Evolutionary conservation across 345 rosid genomes (phyloP), one percentile per base, ranked within the genome.

Genomic region (Eutrema heterophyllum): DNA sequence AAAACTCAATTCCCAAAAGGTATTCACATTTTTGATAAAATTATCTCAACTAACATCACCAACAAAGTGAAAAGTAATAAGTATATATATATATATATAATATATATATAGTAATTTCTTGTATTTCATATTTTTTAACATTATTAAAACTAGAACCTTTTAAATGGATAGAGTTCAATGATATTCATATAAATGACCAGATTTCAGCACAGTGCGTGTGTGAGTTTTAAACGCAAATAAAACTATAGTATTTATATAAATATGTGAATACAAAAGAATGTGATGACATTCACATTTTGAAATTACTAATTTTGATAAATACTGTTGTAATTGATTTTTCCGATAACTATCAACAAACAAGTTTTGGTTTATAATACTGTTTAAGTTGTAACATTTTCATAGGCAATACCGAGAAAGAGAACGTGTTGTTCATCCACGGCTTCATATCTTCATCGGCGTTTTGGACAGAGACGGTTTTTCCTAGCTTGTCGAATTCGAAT

Each of bases 401-500:
- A 71, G 75, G 41, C 7, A 38, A 49, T 38, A 38, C 32, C 13
- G 88, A 78, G 36, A 71, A 76, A 51, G 98, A 89, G 57, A 88
- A 87, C 32, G 97, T 94, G 6, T 52, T 94, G 21, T 91, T 94
- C 83, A 88, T 94, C 51, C 98, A 94, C 53, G 97, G 98, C 4
- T 94, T 94, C 88, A 87, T 94, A 67, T 91, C 97, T 9, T 94
- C 98, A 0, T 91, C 97, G 0, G 87, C 89, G 49, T 88, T 91
- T 71, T 94, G 98, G 98, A 89, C 96, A 2, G 96, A 94, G 57
- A 91, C 98, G 0, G 59, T 94, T 36, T 94, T 94, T 54, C 95
- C 95, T 1, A 89, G 86, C 76, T 88, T 94, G 76, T 87, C 77
- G 0, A 77, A 88, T 2, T 88, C 90, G 0, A 68, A 72, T 0